phyloP scores from a whole-genome alignment of 306 rosid genomes.

The Lathyrus tuberosus region DNA sequence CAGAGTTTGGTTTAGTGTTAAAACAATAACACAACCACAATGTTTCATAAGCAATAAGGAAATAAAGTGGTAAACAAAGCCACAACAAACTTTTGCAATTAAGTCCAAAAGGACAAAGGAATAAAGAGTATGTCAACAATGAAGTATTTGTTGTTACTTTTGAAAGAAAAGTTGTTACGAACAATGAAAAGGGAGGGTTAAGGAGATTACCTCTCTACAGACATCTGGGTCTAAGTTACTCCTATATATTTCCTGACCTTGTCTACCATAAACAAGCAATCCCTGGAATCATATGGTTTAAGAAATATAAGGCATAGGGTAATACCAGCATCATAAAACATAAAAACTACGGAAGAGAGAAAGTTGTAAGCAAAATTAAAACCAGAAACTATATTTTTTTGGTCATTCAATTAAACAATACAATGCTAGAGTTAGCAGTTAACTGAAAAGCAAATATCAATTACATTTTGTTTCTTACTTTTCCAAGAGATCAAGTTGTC shows the following conservation, averaged over 20 bases:
- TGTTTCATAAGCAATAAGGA: constrained; percentile 28
- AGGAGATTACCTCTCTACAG: constrained; percentile 77
- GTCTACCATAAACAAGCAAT: constrained; percentile 87
- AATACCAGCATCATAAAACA: constrained; percentile 13
- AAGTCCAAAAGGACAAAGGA: constrained; percentile 22
- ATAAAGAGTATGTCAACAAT: background rate
- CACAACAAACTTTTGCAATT: constrained; percentile 19
- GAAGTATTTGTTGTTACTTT: constrained; percentile 13
- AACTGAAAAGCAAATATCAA: constrained; percentile 7
- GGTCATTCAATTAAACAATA: constrained; percentile 21
- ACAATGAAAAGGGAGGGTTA: constrained; percentile 13
- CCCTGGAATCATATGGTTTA: constrained; percentile 67
- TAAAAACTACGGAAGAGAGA: constrained; percentile 25
- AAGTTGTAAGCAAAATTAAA: constrained; percentile 13
- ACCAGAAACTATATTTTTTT: constrained; percentile 17
- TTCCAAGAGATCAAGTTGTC: background rate
- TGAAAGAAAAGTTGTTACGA: constrained; percentile 11
- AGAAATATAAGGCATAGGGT: constrained; percentile 26
- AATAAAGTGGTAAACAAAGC: constrained; percentile 22
- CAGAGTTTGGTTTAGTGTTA: constrained; percentile 5
- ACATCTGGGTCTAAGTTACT: constrained; percentile 71
- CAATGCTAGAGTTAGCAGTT: background rate
- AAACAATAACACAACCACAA: constrained; percentile 12
- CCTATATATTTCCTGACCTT: constrained; percentile 84
- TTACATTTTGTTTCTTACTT: background rate